Evolutionary conservation across 768 basidiomycete genomes (phyloP).

Genomic region (Phanerochaete sordida): DNA sequence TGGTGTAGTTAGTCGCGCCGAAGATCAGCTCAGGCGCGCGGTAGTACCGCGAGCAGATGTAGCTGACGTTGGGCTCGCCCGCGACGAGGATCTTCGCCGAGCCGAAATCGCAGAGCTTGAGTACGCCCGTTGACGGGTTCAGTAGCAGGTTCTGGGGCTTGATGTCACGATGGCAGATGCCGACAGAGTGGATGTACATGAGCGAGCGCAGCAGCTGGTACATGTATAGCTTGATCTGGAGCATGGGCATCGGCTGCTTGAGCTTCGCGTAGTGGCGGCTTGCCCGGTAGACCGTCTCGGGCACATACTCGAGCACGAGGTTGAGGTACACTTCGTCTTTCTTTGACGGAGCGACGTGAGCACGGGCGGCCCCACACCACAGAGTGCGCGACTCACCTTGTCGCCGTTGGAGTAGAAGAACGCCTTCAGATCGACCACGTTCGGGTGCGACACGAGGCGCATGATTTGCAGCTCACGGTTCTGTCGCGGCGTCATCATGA

Average conservation of each 20-base stretch:
- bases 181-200: constrained; percentile 98
- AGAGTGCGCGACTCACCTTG: constrained; percentile 60
- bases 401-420: constrained; percentile 99
- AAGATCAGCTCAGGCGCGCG: constrained; percentile 99
- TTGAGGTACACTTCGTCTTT: constrained; percentile 99
- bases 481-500: constrained; percentile 38
- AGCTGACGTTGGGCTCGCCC: constrained; percentile 98
- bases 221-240: constrained; percentile 99
- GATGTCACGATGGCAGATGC: constrained; percentile 99
- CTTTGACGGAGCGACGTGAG: constrained; percentile 38
- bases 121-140: constrained; percentile 93
- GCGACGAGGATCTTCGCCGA: constrained; percentile 98
- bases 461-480: constrained; percentile 99
- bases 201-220: constrained; percentile 97
- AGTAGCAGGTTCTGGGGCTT: constrained; percentile 98
- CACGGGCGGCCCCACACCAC: constrained; percentile 7
- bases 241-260: constrained; percentile 99
- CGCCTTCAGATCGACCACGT: constrained; percentile 95
- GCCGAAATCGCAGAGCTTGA: constrained; percentile 99
- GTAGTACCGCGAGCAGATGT: constrained; percentile 99
- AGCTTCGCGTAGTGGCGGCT: constrained; percentile 99
- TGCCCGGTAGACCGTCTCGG: constrained; percentile 98
- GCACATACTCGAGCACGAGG: constrained; percentile 98
- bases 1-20: constrained; percentile 99
- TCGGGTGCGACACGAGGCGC: constrained; percentile 94